phyloP scores from a whole-genome alignment of 192 early-diverging fungal genomes.

The Anaeromyces robustus region DNA sequence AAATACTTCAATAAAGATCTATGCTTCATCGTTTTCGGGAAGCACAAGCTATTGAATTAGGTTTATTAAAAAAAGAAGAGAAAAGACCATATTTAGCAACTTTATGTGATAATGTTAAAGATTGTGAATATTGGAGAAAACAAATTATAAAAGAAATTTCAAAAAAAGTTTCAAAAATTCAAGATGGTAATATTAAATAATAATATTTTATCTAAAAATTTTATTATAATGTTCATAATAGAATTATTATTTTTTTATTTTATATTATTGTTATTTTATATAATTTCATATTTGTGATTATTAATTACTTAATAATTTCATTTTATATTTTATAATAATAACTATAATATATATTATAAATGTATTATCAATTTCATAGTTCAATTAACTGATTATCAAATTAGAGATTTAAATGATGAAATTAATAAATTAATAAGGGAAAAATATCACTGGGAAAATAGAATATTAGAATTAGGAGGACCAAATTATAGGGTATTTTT shows the following conservation, averaged over 20 bases:
- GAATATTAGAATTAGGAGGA: slow-evolving; percentile 82
- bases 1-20: too few relatives aligned
- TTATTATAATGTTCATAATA: too few relatives aligned
- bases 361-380: slow-evolving; percentile 20
- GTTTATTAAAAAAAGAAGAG: slow-evolving; percentile 41
- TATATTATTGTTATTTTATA: too few relatives aligned
- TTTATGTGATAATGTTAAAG: slow-evolving; percentile 45
- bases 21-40: slow-evolving; percentile 96
- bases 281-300: too few relatives aligned
- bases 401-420: slow-evolving; percentile 88
- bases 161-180: slow-evolving; percentile 72
- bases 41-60: slow-evolving; percentile 72
- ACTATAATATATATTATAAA: not conserved
- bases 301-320: not conserved
- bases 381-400: slow-evolving; percentile 71
- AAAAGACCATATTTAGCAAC: slow-evolving; percentile 63
- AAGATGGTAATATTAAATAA: slow-evolving; percentile 80
- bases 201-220: too few relatives aligned
- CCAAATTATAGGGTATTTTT: slow-evolving; percentile 66
- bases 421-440: slow-evolving; percentile 89
- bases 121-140: slow-evolving; percentile 82
- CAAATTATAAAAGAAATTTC: slow-evolving; percentile 82
- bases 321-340: not conserved
- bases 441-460: slow-evolving; percentile 81
- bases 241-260: not conserved